Evolutionary conservation across 495 filamentous ascomycete genomes (phyloP), one percentile per base, ranked within the genome.

Genomic region (Penicillium psychrofluorescens): DNA sequence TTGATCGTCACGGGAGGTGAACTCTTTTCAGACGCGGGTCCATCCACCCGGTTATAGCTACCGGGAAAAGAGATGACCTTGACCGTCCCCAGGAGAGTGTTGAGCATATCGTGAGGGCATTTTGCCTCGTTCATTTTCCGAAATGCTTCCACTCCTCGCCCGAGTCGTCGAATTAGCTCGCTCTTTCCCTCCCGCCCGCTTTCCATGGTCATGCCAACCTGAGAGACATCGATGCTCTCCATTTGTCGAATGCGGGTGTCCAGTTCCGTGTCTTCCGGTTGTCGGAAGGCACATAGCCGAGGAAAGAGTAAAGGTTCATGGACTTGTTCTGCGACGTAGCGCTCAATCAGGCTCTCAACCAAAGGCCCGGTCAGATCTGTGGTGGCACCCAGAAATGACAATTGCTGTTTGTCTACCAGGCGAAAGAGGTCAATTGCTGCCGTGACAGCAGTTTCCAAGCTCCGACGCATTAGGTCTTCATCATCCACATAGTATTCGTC

Each of bases 351-450:
- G 28, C 86, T 80, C 62, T 99, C 94, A 8, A 97, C 90, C 14
- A 90, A 61, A 11, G 89, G 88, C 0, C 92, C 94, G 2, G 94
- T 97, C 11, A 99, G 71, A 49, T 96, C 89, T 4, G 94, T 99
- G 4, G 88, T 94, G 7, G 90, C 84, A 7, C 89, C 94, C 11
- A 99, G 78, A 15, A 91, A 75, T 11, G 91, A 95, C 35, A 99
- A 67, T 58, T 97, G 94, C 47, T 95, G 86, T 54, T 95, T 95
- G 52, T 99, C 94, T 12, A 97, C 91, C 36, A 82, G 78, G 53
- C 96, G 89, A 48, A 99, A 99, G 1, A 97, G 74, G 61, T 97
- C 94, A 50, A 96, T 95, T 0, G 90, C 92, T 10, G 85, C 82
- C 6, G 88, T 95, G 12, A 99, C 88, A 2, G 90, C 89, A 1